These are phyloP conservation scores for Mentha longifolia DNA, from an alignment of 257 asterid genomes.

Conservation along the genomic window DNA sequence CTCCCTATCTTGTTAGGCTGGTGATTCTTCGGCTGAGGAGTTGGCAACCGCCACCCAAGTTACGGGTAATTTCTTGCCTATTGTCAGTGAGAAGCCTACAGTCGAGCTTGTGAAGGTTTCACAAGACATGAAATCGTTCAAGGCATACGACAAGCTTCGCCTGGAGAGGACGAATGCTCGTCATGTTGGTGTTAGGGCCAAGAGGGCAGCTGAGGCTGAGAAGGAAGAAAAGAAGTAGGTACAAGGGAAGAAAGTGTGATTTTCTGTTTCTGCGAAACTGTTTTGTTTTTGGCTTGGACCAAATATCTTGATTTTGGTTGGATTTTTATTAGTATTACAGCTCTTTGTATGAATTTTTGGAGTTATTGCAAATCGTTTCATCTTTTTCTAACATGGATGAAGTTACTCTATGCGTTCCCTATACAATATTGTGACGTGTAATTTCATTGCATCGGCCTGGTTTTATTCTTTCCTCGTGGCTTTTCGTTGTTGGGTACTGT, in stretches of 20 bases:
- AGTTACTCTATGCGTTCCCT: no score
- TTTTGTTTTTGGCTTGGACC: conserved; percentile 32
- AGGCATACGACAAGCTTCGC: conserved; percentile 77
- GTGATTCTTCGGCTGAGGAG: conserved; percentile 81
- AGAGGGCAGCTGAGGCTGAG: conserved; percentile 94
- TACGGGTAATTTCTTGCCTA: conserved; percentile 66
- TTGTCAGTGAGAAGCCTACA: conserved; percentile 60
- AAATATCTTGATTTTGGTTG: conserved; percentile 35
- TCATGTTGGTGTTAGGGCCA: conserved; percentile 75
- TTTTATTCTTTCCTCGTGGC: no score
- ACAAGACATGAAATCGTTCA: conserved; percentile 69
- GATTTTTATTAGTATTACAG: conserved; percentile 10
- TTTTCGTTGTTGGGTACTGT: not conserved
- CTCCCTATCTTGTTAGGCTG: conserved; percentile 43
- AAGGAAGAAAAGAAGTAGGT: conserved; percentile 82
- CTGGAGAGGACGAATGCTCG: conserved; percentile 70
- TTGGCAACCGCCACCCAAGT: conserved; percentile 77
- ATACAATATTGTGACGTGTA: not conserved
- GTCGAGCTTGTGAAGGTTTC: conserved; percentile 78
- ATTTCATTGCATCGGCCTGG: not conserved
- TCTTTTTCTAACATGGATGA: conserved; percentile 21
- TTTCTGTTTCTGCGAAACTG: conserved; percentile 21
- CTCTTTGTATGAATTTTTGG: conserved; percentile 26
- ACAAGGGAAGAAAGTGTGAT: not conserved
- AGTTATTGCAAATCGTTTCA: conserved; percentile 18